phyloP scores from a whole-genome alignment of 306 rosid genomes.

The Pyrus bretschneideri region DNA sequence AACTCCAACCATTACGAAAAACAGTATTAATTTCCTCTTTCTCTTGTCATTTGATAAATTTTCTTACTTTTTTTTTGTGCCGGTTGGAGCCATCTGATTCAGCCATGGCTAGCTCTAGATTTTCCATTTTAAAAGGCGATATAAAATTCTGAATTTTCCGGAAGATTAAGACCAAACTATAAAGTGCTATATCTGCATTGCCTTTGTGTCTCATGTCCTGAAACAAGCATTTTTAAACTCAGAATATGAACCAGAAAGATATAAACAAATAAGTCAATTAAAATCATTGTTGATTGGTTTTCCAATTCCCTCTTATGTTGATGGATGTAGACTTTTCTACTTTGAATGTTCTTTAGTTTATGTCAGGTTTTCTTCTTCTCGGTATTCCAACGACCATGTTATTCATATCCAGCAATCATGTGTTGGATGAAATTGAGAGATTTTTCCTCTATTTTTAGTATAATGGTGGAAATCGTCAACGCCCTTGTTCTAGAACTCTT shows the following conservation, averaged over 20 bases:
- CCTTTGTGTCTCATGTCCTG: conserved; percentile 3
- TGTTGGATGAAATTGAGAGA: background rate
- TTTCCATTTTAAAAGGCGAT: background rate
- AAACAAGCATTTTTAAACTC: conserved; percentile 5
- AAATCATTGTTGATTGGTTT: background rate
- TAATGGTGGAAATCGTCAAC: too few species aligned
- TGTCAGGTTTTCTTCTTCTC: background rate
- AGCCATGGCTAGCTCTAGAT: background rate
- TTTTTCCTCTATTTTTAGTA: too few species aligned
- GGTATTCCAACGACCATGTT: background rate
- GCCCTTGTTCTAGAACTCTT: too few species aligned
- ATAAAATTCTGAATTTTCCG: background rate
- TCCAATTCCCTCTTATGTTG: background rate
- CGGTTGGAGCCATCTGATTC: background rate
- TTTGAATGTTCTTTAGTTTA: background rate
- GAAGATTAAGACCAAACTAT: background rate
- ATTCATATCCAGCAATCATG: background rate
- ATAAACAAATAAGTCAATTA: background rate
- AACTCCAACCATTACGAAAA: background rate
- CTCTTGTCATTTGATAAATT: background rate
- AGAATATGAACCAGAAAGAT: background rate
- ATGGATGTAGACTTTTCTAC: conserved; percentile 2
- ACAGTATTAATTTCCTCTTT: background rate
- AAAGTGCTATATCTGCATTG: background rate
- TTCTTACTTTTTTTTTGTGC: background rate